Percentiles rank a stretch among this genome's conserved stretches.
Conservation (phyloP, 805 yeast genomes). For the Wickerhamomyces ciferrii region DNA sequence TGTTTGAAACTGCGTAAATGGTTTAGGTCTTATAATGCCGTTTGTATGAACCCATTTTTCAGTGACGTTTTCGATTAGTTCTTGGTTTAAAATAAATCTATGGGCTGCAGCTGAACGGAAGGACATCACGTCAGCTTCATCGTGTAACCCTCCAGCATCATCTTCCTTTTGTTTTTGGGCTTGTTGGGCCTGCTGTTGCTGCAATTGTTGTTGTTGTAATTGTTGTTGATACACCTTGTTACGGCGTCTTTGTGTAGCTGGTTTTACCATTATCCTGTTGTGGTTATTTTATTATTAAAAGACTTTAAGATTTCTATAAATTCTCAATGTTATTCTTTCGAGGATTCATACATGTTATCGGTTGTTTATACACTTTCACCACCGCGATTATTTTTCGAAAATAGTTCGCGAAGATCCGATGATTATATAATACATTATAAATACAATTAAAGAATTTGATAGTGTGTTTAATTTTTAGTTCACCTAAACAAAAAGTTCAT, state of each 20-base stretch:
- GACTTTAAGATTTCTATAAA: no score
- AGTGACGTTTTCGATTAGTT: slow-evolving; percentile 40
- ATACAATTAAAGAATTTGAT: no score
- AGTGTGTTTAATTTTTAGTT: no score
- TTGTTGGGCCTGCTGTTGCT: slow-evolving; percentile 3
- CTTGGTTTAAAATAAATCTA: slow-evolving; percentile 42
- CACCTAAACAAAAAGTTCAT: no score
- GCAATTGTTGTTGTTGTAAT: slow-evolving; percentile 6
- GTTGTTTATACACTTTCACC: not conserved
- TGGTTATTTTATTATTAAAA: no score
- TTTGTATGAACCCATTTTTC: slow-evolving; percentile 40
- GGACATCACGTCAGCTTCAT: slow-evolving; percentile 48
- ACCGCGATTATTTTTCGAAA: not conserved
- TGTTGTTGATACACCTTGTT: slow-evolving; percentile 15
- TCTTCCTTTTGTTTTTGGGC: slow-evolving; percentile 12
- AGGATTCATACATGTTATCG: no score
- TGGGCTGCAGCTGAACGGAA: slow-evolving; percentile 40
- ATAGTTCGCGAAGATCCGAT: not conserved
- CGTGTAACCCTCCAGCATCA: slow-evolving; percentile 30
- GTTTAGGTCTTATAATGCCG: slow-evolving; percentile 37
- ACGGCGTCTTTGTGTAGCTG: slow-evolving; percentile 19
- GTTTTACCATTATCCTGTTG: slow-evolving; percentile 14
- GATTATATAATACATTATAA: not conserved
- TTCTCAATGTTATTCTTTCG: no score
- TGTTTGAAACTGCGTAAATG: slow-evolving; percentile 16